phyloP scores from a whole-genome alignment of 2,329 filamentous ascomycete species.

The Cladosporium austrohemisphaericum region DNA sequence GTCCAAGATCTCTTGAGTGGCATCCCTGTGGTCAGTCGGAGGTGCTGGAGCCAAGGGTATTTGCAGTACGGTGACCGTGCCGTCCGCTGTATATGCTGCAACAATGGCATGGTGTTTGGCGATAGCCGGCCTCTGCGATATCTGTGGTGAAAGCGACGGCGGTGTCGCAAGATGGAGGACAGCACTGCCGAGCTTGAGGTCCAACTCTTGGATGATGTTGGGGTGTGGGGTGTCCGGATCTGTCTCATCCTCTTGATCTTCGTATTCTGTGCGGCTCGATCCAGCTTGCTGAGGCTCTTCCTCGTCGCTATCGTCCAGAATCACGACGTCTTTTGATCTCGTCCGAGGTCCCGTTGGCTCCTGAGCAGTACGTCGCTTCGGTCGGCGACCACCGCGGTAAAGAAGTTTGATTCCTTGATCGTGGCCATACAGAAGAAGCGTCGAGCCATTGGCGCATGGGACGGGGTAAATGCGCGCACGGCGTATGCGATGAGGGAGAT shows the following conservation, averaged over 20 bases:
- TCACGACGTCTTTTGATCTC: conserved; percentile 49
- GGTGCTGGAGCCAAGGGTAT: conserved; percentile 52
- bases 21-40: conserved; percentile 26
- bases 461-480: conserved; percentile 56
- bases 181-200: conserved; percentile 52
- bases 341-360: conserved; percentile 18
- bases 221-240: conserved; percentile 55
- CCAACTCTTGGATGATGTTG: conserved; percentile 51
- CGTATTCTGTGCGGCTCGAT: conserved; percentile 38
- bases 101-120: conserved; percentile 41
- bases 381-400: conserved; percentile 55
- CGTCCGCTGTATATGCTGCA: conserved; percentile 54
- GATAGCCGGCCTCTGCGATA: conserved; percentile 25
- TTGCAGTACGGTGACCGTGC: conserved; percentile 52
- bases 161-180: conserved; percentile 52
- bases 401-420: conserved; percentile 55
- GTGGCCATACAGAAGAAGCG: conserved; percentile 58
- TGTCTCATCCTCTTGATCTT: conserved; percentile 55
- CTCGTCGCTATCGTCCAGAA: conserved; percentile 56
- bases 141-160: conserved; percentile 29
- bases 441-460: conserved; percentile 58
- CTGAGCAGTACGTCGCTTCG: conserved; percentile 15
- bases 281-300: conserved; percentile 32
- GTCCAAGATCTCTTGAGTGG: conserved; percentile 23
- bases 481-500: conserved; percentile 56